Evolutionary conservation across 2,329 filamentous ascomycete species (phyloP), one percentile per base, ranked within the genome.

Genomic region (Coniochaeta prunicola): DNA sequence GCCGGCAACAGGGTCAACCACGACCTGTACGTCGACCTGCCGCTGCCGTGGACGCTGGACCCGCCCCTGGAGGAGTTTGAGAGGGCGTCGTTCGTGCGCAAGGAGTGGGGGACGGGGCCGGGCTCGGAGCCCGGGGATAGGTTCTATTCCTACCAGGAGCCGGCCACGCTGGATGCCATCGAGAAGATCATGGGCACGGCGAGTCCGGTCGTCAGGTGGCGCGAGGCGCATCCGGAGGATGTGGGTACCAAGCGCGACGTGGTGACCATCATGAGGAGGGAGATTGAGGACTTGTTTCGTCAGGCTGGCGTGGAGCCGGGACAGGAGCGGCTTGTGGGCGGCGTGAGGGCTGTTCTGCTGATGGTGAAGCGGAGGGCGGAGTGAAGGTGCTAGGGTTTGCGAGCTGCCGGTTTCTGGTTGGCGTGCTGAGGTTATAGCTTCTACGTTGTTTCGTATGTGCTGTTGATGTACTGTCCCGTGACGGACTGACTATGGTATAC

Each of bases 11-110:
- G 62, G 5, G 57, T 82, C 1, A 69, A 69, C 0, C 69, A 71
- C 0, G 64, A 70, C 10, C 61, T 73, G 15, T 85, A 83, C 63
- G 58, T 61, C 0, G 65, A 71, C 13, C 69, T 84, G 2, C 60
- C 63, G 4, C 67, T 85, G 17, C 83, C 83, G 0, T 86, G 82
- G 82, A 73, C 70, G 0, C 21, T 76, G 7, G 63, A 65, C 3
- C 54, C 62, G 1, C 64, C 70, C 0, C 68, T 73, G 0, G 12
- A 58, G 0, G 73, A 64, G 1, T 50, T 85, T 61, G 71, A 77
- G 4, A 48, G 73, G 64, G 56, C 21, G 0, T 66, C 65, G 0
- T 79, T 80, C 55, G 59, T 71, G 7, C 69, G 77, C 1, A 73
- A 70, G 58, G 74, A 78, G 10, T 83, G 78, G 78, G 45, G 45